Base-by-base conservation (phyloP, 2,329 filamentous ascomycete genomes). In the Aspergillus floridensis region DNA sequence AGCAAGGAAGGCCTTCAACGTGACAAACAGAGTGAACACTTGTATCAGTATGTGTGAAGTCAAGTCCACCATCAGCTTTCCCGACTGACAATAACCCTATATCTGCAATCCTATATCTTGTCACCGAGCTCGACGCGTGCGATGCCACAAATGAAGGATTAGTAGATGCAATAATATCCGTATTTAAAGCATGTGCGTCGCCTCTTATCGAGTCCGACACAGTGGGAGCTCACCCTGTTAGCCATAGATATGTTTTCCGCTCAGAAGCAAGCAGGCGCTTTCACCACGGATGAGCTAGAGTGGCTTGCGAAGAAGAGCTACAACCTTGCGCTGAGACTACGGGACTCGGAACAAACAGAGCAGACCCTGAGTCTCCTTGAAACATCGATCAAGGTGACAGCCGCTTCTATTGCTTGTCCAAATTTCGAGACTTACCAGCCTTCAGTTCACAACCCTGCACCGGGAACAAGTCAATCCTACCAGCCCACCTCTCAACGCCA, bases 291-390 rank as follows among this genome's bases (percentile, higher is more conserved):
- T 3, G 92, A 96, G 66, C 79, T 96, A 3, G 84, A 93, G 65
- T 96, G 92, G 92, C 93, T 96, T 71, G 88, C 88, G 41, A 88
- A 88, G 63, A 93, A 90, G 63, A 83, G 89, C 1, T 96, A 96
- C 77, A 96, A 95, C 65, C 73, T 92, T 6, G 88, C 87, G 0
- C 74, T 93, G 4, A 85, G 86, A 61, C 80, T 88, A 59, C 82
- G 81, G 64, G 80, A 81, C 1, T 78, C 83, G 0, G 88, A 88
- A 80, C 72, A 82, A 24, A 79, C 87, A 1, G 70, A 73, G 5
- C 74, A 81, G 52, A 78, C 88, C 0, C 70, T 87, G 3, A 79
- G 83, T 3, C 80, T 96, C 24, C 65, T 85, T 4, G 63, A 72
- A 7, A 68, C 73, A 24, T 83, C 81, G 65, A 71, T 72, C 2